Evolutionary conservation across 768 basidiomycete genomes (phyloP).

Genomic region (Rhodotorula babjevae): DNA sequence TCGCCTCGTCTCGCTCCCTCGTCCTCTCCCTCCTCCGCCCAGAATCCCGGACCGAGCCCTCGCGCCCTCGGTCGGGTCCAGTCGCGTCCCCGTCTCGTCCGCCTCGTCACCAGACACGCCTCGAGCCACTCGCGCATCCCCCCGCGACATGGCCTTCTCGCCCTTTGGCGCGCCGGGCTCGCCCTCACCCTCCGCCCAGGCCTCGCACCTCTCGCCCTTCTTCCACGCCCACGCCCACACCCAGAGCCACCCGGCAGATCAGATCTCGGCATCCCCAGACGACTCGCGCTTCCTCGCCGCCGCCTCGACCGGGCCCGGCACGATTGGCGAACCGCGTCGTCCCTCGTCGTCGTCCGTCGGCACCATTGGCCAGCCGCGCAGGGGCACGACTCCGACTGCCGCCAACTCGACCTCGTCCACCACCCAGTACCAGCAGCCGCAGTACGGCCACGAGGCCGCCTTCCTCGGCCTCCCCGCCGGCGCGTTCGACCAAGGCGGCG

Average conservation of each 20-base stretch:
- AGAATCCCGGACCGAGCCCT: too few species aligned
- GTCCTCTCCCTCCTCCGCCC: too few species aligned
- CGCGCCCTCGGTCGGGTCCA: too few species aligned
- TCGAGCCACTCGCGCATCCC: not conserved
- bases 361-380: constrained; percentile 25
- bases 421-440: too few species aligned
- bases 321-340: constrained; percentile 5
- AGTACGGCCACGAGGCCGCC: constrained; percentile 6
- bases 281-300: not conserved
- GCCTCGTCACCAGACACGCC: too few species aligned
- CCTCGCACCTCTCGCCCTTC: not conserved
- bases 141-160: not conserved
- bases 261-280: not conserved
- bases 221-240: not conserved
- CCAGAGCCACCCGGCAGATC: not conserved
- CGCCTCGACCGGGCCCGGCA: constrained; percentile 5
- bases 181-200: too few species aligned
- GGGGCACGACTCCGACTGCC: constrained; percentile 1
- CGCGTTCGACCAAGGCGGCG: constrained; percentile 13
- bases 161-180: not conserved
- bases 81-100: too few species aligned
- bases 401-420: too few species aligned
- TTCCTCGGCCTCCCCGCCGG: constrained; percentile 17
- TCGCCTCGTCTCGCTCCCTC: too few species aligned
- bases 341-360: constrained; percentile 11